Evolutionary conservation across 2,329 filamentous ascomycete species (phyloP).

Genomic region (Dothistroma septosporum): DNA sequence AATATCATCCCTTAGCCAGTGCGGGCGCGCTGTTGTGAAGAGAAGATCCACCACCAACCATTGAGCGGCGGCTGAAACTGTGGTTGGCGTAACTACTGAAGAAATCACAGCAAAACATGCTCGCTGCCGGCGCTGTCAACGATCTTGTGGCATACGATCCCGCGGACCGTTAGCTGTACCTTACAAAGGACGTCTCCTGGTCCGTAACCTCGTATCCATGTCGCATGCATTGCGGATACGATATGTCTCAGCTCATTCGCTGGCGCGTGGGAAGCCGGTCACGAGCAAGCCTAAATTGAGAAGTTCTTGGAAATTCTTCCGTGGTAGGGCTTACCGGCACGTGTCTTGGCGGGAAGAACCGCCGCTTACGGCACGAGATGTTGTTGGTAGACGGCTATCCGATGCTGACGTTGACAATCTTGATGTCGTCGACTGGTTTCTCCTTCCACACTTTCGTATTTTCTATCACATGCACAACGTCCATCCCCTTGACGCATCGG

Average conservation of each 20-base stretch:
- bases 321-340: not conserved
- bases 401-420: conserved; percentile 76
- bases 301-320: not conserved
- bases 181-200: not conserved
- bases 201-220: not conserved
- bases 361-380: not conserved
- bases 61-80: not conserved
- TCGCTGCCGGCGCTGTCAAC: not conserved
- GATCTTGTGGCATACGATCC: not conserved
- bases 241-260: not conserved
- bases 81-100: not conserved
- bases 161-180: not conserved
- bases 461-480: conserved; percentile 95
- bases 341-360: not conserved
- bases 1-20: not conserved
- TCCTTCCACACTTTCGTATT: conserved; percentile 82
- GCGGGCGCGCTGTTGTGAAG: not conserved
- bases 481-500: conserved; percentile 79
- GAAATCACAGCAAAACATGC: not conserved
- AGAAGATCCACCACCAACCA: not conserved
- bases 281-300: not conserved
- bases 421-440: conserved; percentile 94
- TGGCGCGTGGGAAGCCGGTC: not conserved
- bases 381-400: conserved; percentile 2
- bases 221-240: not conserved